Evolutionary conservation across 2,329 filamentous ascomycete genomes (phyloP).

Genomic region (Alternaria rosae): DNA sequence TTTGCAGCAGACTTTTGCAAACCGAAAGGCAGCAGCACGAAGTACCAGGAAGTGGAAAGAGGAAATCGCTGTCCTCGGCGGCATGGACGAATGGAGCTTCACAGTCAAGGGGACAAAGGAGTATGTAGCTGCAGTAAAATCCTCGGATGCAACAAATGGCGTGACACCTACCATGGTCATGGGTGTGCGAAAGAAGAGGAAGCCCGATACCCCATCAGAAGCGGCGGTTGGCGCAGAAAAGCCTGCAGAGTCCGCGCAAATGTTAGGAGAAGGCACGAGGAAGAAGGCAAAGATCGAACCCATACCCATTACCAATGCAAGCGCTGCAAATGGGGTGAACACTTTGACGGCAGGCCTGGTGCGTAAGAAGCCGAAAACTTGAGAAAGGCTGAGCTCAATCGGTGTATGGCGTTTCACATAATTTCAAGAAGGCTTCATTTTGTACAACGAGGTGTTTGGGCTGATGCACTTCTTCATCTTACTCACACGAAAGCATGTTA

Average conservation of each 20-base stretch:
- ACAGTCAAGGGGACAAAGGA: constrained; percentile 39
- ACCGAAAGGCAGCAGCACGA: constrained; percentile 65
- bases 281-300: constrained; percentile 45
- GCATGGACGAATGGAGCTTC: constrained; percentile 38
- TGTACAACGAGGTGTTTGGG: neutral
- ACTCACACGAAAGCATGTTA: neutral
- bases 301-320: constrained; percentile 8
- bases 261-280: constrained; percentile 31
- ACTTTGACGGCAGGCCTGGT: constrained; percentile 41
- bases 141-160: constrained; percentile 2
- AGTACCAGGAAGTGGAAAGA: constrained; percentile 75
- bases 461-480: neutral
- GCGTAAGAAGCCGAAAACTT: constrained; percentile 45
- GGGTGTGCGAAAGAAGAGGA: constrained; percentile 48
- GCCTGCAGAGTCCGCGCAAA: constrained; percentile 15
- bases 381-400: constrained; percentile 3
- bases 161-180: constrained; percentile 33
- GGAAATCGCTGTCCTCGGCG: constrained; percentile 63
- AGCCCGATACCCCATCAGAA: constrained; percentile 29
- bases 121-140: neutral
- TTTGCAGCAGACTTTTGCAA: constrained; percentile 76
- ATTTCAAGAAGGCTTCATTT: neutral
- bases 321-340: constrained; percentile 32
- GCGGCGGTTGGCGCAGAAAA: constrained; percentile 5
- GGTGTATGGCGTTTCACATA: neutral